Conservation (phyloP, 495 filamentous ascomycete genomes). For the Xylaria flabelliformis region DNA sequence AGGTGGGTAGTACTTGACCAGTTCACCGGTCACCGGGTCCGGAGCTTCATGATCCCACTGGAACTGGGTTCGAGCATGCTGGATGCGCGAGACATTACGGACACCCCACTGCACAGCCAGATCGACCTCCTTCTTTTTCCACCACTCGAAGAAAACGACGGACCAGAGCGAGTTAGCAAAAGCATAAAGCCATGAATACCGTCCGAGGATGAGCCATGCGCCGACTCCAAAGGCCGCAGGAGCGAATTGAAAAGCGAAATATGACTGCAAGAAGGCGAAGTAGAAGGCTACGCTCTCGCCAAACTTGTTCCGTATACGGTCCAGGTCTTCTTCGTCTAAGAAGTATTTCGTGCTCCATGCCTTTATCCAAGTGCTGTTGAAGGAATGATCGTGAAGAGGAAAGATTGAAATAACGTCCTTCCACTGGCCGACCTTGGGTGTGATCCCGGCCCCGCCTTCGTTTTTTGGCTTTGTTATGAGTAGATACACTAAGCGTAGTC, state of each 20-base stretch:
- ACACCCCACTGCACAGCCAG: conserved; percentile 92
- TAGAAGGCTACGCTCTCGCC: conserved; percentile 97
- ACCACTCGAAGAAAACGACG: conserved; percentile 91
- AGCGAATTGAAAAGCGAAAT: conserved; percentile 84
- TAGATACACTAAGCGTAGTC: conserved; percentile 81
- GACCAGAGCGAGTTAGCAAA: conserved; percentile 85
- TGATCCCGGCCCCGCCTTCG: conserved; percentile 91
- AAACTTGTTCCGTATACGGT: conserved; percentile 84
- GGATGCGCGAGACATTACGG: conserved; percentile 82
- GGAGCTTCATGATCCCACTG: conserved; percentile 72
- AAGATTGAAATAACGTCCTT: conserved; percentile 84
- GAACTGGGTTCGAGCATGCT: conserved; percentile 78
- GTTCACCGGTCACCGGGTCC: conserved; percentile 88
- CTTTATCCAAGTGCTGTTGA: conserved; percentile 90
- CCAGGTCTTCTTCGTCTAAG: conserved; percentile 76
- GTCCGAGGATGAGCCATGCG: conserved; percentile 81
- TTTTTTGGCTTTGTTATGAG: conserved; percentile 82
- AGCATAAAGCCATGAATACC: conserved; percentile 84
- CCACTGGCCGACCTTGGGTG: conserved; percentile 82
- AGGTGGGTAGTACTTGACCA: conserved; percentile 75
- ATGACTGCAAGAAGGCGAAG: conserved; percentile 93
- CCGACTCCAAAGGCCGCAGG: conserved; percentile 83
- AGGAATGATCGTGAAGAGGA: conserved; percentile 83
- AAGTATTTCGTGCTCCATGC: conserved; percentile 85
- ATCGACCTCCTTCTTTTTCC: conserved; percentile 94